These are phyloP conservation scores for Phytophthora pisi DNA, from an alignment of 352 stramenopile species.

Conservation along the genomic window DNA sequence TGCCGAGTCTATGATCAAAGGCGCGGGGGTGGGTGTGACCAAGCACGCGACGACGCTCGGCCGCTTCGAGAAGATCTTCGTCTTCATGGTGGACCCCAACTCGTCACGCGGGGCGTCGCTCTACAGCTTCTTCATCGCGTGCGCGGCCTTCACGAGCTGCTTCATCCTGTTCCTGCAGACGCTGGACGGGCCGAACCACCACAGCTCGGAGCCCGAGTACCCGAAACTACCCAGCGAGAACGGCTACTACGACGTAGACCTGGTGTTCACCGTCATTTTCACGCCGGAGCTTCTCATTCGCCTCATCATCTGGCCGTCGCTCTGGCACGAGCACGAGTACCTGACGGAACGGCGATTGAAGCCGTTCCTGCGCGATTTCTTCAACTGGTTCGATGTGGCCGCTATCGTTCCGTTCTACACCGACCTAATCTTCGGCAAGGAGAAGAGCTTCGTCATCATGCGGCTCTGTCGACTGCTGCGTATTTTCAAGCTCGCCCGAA, in stretches of 20 bases:
- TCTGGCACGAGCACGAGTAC: constrained; percentile 78
- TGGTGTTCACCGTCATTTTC: constrained; percentile 79
- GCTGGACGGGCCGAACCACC: constrained; percentile 75
- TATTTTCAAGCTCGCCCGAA: constrained; percentile 84
- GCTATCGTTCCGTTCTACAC: constrained; percentile 79
- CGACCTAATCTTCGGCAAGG: constrained; percentile 69
- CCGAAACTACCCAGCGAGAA: constrained; percentile 51
- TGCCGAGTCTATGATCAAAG: constrained; percentile 46
- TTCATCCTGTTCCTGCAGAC: constrained; percentile 80
- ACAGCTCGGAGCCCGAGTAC: constrained; percentile 69
- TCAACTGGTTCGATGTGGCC: constrained; percentile 85
- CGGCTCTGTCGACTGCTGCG: constrained; percentile 70
- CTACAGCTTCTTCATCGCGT: constrained; percentile 78
- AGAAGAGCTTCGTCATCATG: constrained; percentile 80
- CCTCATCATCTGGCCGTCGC: constrained; percentile 72
- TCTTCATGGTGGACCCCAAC: constrained; percentile 77
- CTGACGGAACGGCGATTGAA: constrained; percentile 65
- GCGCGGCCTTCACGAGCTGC: constrained; percentile 69
- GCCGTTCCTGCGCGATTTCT: constrained; percentile 72
- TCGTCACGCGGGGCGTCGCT: constrained; percentile 67
- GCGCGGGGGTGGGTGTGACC: constrained; percentile 33
- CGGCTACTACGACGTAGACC: constrained; percentile 65
- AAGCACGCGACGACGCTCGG: constrained; percentile 51
- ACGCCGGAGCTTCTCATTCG: constrained; percentile 72
- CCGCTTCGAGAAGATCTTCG: constrained; percentile 66